Base-by-base conservation (phyloP, 768 basidiomycete genomes). In the Imleria badia region DNA sequence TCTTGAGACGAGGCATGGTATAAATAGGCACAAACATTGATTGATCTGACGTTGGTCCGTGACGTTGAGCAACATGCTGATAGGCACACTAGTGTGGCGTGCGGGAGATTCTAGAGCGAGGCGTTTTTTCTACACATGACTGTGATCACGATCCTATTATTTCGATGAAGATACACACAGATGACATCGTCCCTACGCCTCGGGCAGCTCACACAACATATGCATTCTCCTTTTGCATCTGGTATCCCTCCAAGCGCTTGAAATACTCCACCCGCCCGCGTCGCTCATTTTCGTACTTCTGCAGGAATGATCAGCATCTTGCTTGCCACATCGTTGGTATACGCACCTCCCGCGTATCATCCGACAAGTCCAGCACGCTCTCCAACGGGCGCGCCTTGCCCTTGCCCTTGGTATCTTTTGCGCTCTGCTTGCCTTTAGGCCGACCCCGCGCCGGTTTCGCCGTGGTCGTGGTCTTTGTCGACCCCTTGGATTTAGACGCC, bases 141-240 rank as follows among this genome's bases (percentile, higher is more conserved):
- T n/a, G n/a, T n/a, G n/a, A n/a, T n/a, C n/a, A 36, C 15, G 14
- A 40, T 39, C 12, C 31, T 40, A 61, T 49, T 38, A 61, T 45
- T 39, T 20, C 31, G 41, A 45, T 30, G 35, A 39, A 55, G 56
- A 63, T 65, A 55, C 45, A 64, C 29, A 56, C 23, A 64, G 49
- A 57, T 60, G 42, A 17, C 10, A 45, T 47, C 47, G 11, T 38
- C 52, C n/a, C 22, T 29, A 53, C 26, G 20, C 34, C 45, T 36
- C 47, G 35, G 33, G 49, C 22, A 33, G 23, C 17, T 81, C 72
- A 83, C 51, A 84, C 73, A 45, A 84, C 72, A 65, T 81, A 84
- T 36, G 84, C 81, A 48, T 82, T 79, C 63, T 84, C 83, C 51
- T 79, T 81, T 58, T 77, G 77, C 35, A 84, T 72, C 58, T 78